Conservation (phyloP, 805 yeast genomes). For the Phaffomyces thermotolerans region DNA sequence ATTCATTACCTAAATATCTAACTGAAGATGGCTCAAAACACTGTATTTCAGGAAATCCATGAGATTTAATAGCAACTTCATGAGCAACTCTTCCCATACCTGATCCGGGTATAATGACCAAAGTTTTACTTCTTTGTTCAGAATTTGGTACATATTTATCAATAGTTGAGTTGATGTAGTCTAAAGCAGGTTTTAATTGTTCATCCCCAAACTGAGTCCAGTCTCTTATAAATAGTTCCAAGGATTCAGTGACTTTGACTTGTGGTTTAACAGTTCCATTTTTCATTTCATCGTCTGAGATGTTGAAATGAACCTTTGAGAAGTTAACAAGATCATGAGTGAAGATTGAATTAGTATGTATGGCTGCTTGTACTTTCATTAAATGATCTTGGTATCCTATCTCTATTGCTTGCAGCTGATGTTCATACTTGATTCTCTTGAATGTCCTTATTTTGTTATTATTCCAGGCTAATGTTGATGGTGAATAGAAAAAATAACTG, state of each 20-base stretch:
- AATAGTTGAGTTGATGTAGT: constrained; percentile 43
- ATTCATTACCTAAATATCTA: constrained; percentile 67
- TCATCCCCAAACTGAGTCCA: constrained; percentile 48
- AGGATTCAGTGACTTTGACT: constrained; percentile 52
- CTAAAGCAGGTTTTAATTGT: constrained; percentile 47
- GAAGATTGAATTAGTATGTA: constrained; percentile 41
- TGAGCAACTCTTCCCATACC: constrained; percentile 79
- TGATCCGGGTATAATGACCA: constrained; percentile 76
- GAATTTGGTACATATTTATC: constrained; percentile 20
- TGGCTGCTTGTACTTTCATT: constrained; percentile 38
- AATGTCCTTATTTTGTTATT: constrained; percentile 37
- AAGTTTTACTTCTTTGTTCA: constrained; percentile 31
- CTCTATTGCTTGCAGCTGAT: constrained; percentile 45
- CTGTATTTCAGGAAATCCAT: constrained; percentile 44
- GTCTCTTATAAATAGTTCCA: constrained; percentile 75
- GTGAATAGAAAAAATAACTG: constrained; percentile 39
- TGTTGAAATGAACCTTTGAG: constrained; percentile 29
- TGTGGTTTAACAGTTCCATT: constrained; percentile 21
- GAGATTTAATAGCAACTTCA: constrained; percentile 38
- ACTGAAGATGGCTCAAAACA: constrained; percentile 71
- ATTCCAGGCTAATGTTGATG: constrained; percentile 35
- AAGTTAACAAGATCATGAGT: constrained; percentile 37
- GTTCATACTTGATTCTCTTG: constrained; percentile 45
- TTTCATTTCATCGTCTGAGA: constrained; percentile 37
- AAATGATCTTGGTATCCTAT: constrained; percentile 52